Conservation (phyloP, 192 early-diverging fungal species). For the Coemansia sp. region DNA sequence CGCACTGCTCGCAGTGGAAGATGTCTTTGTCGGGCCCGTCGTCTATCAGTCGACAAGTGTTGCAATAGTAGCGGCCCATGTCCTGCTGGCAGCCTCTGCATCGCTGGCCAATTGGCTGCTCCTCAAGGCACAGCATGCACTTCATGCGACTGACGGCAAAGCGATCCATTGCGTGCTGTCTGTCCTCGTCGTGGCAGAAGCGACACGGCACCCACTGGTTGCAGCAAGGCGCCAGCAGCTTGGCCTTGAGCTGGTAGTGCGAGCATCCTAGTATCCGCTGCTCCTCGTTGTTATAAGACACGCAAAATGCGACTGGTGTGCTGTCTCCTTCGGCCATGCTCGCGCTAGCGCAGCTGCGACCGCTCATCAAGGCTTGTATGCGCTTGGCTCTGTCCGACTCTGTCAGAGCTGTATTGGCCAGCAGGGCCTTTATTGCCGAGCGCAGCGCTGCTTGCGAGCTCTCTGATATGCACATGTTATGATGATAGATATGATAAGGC, state of each 20-base stretch:
- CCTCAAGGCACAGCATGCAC: constrained; percentile 88
- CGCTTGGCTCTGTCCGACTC: constrained; percentile 1
- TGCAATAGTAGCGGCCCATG: constrained; percentile 86
- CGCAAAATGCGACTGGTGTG: not conserved
- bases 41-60: constrained; percentile 91
- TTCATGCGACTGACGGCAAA: constrained; percentile 80
- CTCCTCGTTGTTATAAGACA: constrained; percentile 18
- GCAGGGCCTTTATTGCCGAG: not conserved
- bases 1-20: constrained; percentile 94
- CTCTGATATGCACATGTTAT: not conserved
- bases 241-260: constrained; percentile 53
- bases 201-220: constrained; percentile 74
- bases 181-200: constrained; percentile 76
- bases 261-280: constrained; percentile 29
- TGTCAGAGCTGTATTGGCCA: not conserved
- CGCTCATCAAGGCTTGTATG: constrained; percentile 4
- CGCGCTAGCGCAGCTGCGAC: not conserved
- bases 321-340: too few relatives aligned
- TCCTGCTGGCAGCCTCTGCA: constrained; percentile 67
- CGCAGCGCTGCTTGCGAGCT: not conserved
- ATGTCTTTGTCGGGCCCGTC: constrained; percentile 80
- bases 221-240: constrained; percentile 67
- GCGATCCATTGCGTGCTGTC: constrained; percentile 68
- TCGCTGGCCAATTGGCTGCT: constrained; percentile 76
- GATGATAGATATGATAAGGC: not conserved